A percentile compares a stretch with the other conserved stretches of the same genome.
phyloP scores from a whole-genome alignment of 2,329 filamentous ascomycete species.

The Trichophyton mentagrophytes region DNA sequence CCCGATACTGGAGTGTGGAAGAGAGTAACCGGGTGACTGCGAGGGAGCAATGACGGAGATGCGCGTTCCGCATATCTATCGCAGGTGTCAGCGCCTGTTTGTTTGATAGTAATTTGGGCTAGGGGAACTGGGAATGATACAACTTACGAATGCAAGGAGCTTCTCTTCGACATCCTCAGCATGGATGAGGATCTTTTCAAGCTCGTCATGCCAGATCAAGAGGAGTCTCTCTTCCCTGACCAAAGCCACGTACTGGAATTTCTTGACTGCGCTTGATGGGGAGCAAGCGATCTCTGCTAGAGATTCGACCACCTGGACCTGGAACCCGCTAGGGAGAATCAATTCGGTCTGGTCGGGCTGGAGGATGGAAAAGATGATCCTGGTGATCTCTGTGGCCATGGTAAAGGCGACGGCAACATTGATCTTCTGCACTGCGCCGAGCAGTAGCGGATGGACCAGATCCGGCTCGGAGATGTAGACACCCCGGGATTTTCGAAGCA shows the following conservation, averaged over 20 bases:
- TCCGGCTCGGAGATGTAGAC: conserved; percentile 33
- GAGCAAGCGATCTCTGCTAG: conserved; percentile 29
- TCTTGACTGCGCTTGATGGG: conserved; percentile 29
- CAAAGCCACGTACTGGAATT: conserved; percentile 35
- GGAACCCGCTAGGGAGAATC: conserved; percentile 30
- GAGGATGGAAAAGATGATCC: conserved; percentile 34
- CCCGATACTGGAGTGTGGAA: conserved; percentile 12
- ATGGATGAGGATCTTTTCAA: conserved; percentile 30
- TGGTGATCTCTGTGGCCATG: conserved; percentile 38
- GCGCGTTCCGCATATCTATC: conserved; percentile 14
- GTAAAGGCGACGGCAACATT: conserved; percentile 39
- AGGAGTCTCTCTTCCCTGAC: conserved; percentile 31
- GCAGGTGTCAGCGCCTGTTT: neutral
- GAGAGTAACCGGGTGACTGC: conserved; percentile 2
- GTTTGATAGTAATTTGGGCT: neutral
- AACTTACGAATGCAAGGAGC: conserved; percentile 14
- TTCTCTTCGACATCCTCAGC: conserved; percentile 18
- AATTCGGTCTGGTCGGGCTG: conserved; percentile 33
- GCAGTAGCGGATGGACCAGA: conserved; percentile 26
- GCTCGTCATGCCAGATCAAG: conserved; percentile 34
- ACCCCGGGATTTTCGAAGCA: conserved; percentile 30
- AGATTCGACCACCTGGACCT: conserved; percentile 36
- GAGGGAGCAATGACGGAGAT: conserved; percentile 11
- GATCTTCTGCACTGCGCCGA: conserved; percentile 33
- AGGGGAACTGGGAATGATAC: neutral